Conservation (phyloP, 805 yeast species). For the Nakazawaea peltata region DNA sequence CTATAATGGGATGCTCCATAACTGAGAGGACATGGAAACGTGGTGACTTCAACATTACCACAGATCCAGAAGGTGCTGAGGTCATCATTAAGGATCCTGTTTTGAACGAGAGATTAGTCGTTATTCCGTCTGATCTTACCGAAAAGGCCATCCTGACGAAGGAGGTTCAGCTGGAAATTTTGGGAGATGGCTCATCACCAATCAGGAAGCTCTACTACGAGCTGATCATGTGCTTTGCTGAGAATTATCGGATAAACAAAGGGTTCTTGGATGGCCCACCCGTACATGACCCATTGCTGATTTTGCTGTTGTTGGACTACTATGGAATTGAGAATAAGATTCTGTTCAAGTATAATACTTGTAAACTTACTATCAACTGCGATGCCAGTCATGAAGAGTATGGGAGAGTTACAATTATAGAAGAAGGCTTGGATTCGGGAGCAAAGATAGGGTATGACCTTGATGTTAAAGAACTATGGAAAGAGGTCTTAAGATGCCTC, state of each 20-base stretch:
- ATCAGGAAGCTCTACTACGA: slow-evolving; percentile 49
- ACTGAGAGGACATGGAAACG: slow-evolving; percentile 10
- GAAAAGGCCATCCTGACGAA: slow-evolving; percentile 52
- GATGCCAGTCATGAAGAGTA: slow-evolving; percentile 20
- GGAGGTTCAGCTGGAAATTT: slow-evolving; percentile 27
- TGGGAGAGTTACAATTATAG: slow-evolving; percentile 12
- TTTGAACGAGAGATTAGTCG: slow-evolving; percentile 37
- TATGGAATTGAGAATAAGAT: slow-evolving; percentile 17
- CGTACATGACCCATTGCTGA: slow-evolving; percentile 73
- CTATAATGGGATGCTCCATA: slow-evolving; percentile 74
- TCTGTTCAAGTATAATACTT: slow-evolving; percentile 13
- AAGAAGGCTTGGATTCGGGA: slow-evolving; percentile 21
- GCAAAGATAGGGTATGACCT: slow-evolving; percentile 27
- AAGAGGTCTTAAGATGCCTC: slow-evolving; percentile 28
- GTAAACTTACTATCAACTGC: background rate
- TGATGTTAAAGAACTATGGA: slow-evolving; percentile 38
- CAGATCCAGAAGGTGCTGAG: slow-evolving; percentile 72
- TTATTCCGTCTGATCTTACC: slow-evolving; percentile 65
- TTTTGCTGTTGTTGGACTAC: slow-evolving; percentile 47
- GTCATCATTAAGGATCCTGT: slow-evolving; percentile 38
- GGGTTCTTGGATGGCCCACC: slow-evolving; percentile 57
- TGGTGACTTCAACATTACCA: slow-evolving; percentile 70
- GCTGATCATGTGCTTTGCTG: slow-evolving; percentile 39
- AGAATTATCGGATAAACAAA: slow-evolving; percentile 32
- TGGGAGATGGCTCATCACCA: slow-evolving; percentile 28